phyloP scores from a whole-genome alignment of 2,329 filamentous ascomycete genomes.

The Furcasterigmium sp. region DNA sequence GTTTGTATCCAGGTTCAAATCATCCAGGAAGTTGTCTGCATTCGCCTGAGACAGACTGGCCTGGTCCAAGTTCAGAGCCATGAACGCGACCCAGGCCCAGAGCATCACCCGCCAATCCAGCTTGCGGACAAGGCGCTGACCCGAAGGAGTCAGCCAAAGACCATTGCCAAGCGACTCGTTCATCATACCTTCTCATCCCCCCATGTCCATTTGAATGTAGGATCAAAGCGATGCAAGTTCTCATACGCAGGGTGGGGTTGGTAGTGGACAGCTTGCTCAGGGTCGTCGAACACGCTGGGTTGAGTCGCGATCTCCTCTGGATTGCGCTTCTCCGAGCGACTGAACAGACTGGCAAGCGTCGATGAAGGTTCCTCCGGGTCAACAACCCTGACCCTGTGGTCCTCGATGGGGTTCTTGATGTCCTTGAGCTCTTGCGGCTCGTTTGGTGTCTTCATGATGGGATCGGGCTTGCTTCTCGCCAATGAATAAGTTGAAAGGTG shows the following conservation, averaged over 20 bases:
- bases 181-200: conserved; percentile 3
- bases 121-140: conserved; percentile 23
- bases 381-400: too few species aligned
- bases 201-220: conserved; percentile 7
- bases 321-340: neutral
- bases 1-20: conserved; percentile 36
- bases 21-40: conserved; percentile 39
- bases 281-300: conserved; percentile 8
- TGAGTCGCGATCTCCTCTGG: conserved; percentile 1
- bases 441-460: too few species aligned
- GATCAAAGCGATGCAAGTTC: conserved; percentile 4
- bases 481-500: too few species aligned
- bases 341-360: too few species aligned
- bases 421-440: too few species aligned
- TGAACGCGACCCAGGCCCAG: conserved; percentile 50
- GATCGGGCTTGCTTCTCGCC: too few species aligned
- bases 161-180: neutral
- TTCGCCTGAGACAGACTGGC: conserved; percentile 42
- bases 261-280: conserved; percentile 4
- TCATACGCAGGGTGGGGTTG: conserved; percentile 3
- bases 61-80: conserved; percentile 44
- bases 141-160: neutral
- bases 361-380: too few species aligned
- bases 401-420: too few species aligned
- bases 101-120: conserved; percentile 44